Evolutionary conservation across 164 flowering plant genomes (phyloP), one percentile per base, ranked within the genome.

Genomic region (Platanus orientalis): DNA sequence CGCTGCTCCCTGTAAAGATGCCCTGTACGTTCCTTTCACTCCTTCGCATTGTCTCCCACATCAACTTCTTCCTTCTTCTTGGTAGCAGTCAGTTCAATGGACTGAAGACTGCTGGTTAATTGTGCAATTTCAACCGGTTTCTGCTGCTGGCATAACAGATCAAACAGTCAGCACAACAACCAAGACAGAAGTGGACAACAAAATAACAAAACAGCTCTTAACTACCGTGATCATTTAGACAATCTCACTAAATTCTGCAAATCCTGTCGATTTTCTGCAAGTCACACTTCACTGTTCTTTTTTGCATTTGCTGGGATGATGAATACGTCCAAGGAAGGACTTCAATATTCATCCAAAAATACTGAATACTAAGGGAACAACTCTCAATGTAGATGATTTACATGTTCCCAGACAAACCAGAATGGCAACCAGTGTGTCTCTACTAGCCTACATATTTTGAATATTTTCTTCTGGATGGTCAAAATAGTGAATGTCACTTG

Each of bases 121-220:
- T 63, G 58, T 16, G 6, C 12, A n/a, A 69, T 58, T 20, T 67
- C 80, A 26, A 70, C 77, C 50, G 65, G 44, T 49, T 74, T 70
- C 75, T 69, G 71, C 69, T 45, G 50, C n/a, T n/a, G 65, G 34
- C 9, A 50, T 17, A 28, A 63, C 1, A 45, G 1, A 59, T 23
- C 39, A 20, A 21, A 26, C 28, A 57, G 62, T 1, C 12, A 52
- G 1, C 4, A 56, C 12, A 6, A 7, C 13, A 17, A 19, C 49
- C 12, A 20, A 23, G 21, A 40, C 6, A 13, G 16, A 1, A 12
- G n/a, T 16, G 9, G 23, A 24, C 48, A 32, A 20, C 4, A 26
- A 48, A 50, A 45, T 12, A 45, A 45, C 49, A 1, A 16, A 10
- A 42, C 47, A 0, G 19, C 19, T 16, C 19, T 36, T 7, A 10